A percentile compares a stretch with the other conserved stretches of the same genome.
Conservation (phyloP, 805 yeast species). For the Dipodascus albidus region DNA sequence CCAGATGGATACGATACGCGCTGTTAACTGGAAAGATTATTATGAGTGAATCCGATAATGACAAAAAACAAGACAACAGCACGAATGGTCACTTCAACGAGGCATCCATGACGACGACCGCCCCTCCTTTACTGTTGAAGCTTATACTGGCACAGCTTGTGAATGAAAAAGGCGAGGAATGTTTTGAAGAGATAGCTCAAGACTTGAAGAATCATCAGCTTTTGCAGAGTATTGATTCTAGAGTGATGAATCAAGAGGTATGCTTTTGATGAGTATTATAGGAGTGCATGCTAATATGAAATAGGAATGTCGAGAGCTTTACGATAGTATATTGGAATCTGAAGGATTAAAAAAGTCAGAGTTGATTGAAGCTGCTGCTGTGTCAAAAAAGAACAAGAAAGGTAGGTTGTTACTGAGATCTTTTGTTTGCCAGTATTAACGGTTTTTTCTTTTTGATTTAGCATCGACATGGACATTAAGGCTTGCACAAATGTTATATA, state of each 20-base stretch:
- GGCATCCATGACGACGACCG: not conserved
- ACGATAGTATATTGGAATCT: conserved; percentile 13
- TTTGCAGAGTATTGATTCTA: conserved; percentile 7
- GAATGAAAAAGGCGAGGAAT: conserved; percentile 20
- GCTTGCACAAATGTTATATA: conserved; percentile 20
- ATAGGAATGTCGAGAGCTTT: conserved; percentile 15
- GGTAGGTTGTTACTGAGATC: no score
- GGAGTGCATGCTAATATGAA: conserved; percentile 1
- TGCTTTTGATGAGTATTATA: not conserved
- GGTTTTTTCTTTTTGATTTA: not conserved
- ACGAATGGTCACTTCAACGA: not conserved
- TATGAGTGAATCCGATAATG: no score
- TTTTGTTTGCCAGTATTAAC: not conserved
- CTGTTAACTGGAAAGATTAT: no score
- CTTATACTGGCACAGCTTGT: conserved; percentile 24
- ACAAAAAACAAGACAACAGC: no score
- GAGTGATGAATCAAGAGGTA: conserved; percentile 9
- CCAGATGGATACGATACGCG: no score
- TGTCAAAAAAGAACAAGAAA: conserved; percentile 3
- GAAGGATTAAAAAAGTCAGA: conserved; percentile 9
- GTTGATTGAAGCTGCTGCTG: conserved; percentile 1
- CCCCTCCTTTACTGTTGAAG: conserved; percentile 15
- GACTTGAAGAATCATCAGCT: conserved; percentile 22
- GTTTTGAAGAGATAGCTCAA: conserved; percentile 16
- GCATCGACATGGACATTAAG: conserved; percentile 13